phyloP scores from a whole-genome alignment of 1,284 basidiomycete genomes.

The Ustanciosporium gigantosporum region DNA sequence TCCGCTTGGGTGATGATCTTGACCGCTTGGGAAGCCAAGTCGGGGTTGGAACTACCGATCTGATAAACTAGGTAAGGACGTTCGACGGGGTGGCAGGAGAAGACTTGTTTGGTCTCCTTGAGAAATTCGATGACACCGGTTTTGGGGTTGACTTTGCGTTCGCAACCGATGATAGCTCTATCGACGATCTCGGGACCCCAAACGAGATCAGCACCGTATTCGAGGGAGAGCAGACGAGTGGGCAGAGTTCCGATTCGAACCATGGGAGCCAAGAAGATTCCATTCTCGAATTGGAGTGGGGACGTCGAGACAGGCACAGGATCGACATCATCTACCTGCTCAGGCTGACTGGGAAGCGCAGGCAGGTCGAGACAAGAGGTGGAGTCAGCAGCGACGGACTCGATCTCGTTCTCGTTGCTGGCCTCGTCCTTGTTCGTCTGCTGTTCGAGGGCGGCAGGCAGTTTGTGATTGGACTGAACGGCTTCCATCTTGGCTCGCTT shows the following conservation, averaged over 20 bases:
- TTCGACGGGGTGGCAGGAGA: slow-evolving; percentile 90
- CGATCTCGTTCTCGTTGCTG: too few species aligned
- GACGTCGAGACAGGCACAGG: slow-evolving; percentile 30
- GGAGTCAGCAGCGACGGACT: slow-evolving; percentile 28
- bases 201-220: slow-evolving; percentile 90
- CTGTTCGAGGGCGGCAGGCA: neutral
- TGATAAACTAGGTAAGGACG: slow-evolving; percentile 66
- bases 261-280: slow-evolving; percentile 59
- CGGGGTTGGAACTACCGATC: slow-evolving; percentile 85
- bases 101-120: slow-evolving; percentile 74
- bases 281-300: slow-evolving; percentile 26
- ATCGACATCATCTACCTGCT: slow-evolving; percentile 20
- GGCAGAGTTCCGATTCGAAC: slow-evolving; percentile 65
- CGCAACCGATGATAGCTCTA: slow-evolving; percentile 86
- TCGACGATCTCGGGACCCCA: slow-evolving; percentile 98
- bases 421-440: neutral
- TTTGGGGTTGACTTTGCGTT: slow-evolving; percentile 79
- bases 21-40: slow-evolving; percentile 87
- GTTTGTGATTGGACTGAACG: neutral
- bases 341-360: slow-evolving; percentile 1
- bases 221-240: slow-evolving; percentile 81
- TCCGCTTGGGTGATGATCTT: slow-evolving; percentile 72
- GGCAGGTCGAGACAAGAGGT: slow-evolving; percentile 15
- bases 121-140: slow-evolving; percentile 89
- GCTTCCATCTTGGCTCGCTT: slow-evolving; percentile 33